Evolutionary conservation across 352 stramenopile genomes (phyloP).

Genomic region (Phytophthora podocarpi): DNA sequence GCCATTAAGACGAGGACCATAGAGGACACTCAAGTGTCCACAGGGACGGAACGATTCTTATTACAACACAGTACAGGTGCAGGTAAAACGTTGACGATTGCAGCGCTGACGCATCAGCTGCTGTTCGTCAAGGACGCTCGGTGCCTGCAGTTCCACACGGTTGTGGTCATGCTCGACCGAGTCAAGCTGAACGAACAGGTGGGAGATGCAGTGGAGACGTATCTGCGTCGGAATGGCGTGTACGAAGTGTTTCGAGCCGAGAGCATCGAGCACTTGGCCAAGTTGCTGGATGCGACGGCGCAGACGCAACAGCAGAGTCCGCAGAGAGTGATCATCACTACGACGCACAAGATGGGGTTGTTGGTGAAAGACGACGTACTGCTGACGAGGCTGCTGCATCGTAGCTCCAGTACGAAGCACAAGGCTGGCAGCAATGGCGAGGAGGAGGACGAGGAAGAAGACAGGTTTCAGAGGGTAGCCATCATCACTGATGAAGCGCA

Average conservation of each 20-base stretch:
- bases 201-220: conserved; percentile 70
- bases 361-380: conserved; percentile 73
- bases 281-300: conserved; percentile 43
- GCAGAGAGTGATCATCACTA: conserved; percentile 81
- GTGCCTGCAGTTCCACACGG: conserved; percentile 65
- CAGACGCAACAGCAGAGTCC: conserved; percentile 24
- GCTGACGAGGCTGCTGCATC: conserved; percentile 68
- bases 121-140: conserved; percentile 54
- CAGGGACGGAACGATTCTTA: conserved; percentile 51
- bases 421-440: not conserved
- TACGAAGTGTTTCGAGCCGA: conserved; percentile 73
- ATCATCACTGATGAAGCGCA: conserved; percentile 89
- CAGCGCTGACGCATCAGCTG: conserved; percentile 70
- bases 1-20: conserved; percentile 39
- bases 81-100: conserved; percentile 84
- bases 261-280: conserved; percentile 73
- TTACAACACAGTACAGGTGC: conserved; percentile 85
- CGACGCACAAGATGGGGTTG: conserved; percentile 79
- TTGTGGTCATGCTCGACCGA: conserved; percentile 79
- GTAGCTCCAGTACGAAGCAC: conserved; percentile 26
- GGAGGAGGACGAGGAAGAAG: not conserved
- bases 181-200: conserved; percentile 88
- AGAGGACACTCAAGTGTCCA: conserved; percentile 9
- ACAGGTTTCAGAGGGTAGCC: conserved; percentile 59
- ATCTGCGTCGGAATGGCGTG: conserved; percentile 73